Evolutionary conservation across 495 filamentous ascomycete species (phyloP).

Genomic region (Letharia columbiana): DNA sequence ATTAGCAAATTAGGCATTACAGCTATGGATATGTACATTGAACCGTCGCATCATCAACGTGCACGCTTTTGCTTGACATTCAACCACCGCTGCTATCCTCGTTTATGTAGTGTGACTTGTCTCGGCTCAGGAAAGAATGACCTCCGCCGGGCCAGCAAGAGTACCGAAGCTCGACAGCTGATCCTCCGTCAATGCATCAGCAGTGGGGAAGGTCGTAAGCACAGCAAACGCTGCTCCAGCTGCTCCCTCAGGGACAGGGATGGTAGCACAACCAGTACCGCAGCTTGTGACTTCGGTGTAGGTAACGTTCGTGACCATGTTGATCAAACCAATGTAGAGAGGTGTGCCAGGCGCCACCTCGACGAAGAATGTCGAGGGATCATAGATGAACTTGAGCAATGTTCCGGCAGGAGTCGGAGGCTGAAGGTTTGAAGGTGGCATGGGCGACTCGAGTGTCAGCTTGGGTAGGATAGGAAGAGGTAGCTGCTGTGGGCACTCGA

Average conservation of each 20-base stretch:
- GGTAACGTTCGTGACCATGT: conserved; percentile 24
- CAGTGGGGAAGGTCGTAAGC: conserved; percentile 26
- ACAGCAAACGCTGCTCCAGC: conserved; percentile 29
- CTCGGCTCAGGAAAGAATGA: conserved; percentile 23
- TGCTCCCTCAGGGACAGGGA: conserved; percentile 25
- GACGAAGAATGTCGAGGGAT: conserved; percentile 27
- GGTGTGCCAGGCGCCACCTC: conserved; percentile 22
- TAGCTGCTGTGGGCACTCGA: conserved; percentile 36
- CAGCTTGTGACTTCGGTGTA: conserved; percentile 25
- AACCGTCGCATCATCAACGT: background rate
- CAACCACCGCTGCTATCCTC: background rate
- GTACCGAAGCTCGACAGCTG: conserved; percentile 26
- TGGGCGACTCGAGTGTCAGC: conserved; percentile 24
- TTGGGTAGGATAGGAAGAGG: conserved; percentile 26
- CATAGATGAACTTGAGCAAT: conserved; percentile 23
- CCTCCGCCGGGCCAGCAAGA: conserved; percentile 28
- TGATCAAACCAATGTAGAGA: conserved; percentile 29
- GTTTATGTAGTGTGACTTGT: background rate
- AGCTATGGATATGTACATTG: background rate
- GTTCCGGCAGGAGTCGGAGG: conserved; percentile 25
- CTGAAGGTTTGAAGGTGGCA: conserved; percentile 23
- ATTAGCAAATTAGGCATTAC: background rate
- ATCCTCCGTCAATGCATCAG: conserved; percentile 21
- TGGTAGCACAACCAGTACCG: conserved; percentile 22
- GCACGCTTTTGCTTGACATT: background rate